Percentiles rank a stretch among this genome's conserved stretches.
Evolutionary conservation across 331 rosid genomes (phyloP).

Genomic region (Phaseolus coccineus): DNA sequence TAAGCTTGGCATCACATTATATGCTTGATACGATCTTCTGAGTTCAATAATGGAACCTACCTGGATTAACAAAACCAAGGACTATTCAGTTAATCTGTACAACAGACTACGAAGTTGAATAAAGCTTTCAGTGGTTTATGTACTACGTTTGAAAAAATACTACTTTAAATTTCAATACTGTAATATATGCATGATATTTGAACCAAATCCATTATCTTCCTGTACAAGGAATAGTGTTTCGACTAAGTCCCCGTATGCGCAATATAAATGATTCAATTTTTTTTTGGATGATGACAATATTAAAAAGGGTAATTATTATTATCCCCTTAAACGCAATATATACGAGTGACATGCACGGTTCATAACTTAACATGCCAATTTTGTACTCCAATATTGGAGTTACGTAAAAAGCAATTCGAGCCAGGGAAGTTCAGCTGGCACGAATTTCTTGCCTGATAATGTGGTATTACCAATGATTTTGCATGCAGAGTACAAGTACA

Average conservation of each 20-base stretch:
- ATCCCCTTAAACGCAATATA: neutral
- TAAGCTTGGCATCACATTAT: constrained; percentile 95
- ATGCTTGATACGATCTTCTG: constrained; percentile 97
- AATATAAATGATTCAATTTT: constrained; percentile 1
- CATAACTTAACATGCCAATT: constrained; percentile 17
- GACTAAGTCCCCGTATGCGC: constrained; percentile 3
- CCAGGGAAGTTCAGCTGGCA: constrained; percentile 19
- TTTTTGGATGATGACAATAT: neutral
- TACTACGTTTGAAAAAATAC: constrained; percentile 10
- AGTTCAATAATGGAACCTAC: constrained; percentile 98
- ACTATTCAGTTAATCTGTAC: constrained; percentile 38
- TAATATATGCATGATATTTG: neutral
- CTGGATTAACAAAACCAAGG: constrained; percentile 61
- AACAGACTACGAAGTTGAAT: constrained; percentile 36
- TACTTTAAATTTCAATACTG: constrained; percentile 14
- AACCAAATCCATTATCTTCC: constrained; percentile 23
- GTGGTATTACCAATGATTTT: constrained; percentile 8
- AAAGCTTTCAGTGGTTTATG: constrained; percentile 28
- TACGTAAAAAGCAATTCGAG: constrained; percentile 18
- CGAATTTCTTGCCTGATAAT: constrained; percentile 19
- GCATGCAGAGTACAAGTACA: constrained; percentile 38
- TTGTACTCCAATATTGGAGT: constrained; percentile 28
- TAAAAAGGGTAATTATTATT: neutral
- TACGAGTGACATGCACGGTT: neutral
- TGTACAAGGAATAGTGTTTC: constrained; percentile 10